Base-by-base conservation (phyloP, 2,329 filamentous ascomycete species). In the Macrophomina pseudophaseolina region DNA sequence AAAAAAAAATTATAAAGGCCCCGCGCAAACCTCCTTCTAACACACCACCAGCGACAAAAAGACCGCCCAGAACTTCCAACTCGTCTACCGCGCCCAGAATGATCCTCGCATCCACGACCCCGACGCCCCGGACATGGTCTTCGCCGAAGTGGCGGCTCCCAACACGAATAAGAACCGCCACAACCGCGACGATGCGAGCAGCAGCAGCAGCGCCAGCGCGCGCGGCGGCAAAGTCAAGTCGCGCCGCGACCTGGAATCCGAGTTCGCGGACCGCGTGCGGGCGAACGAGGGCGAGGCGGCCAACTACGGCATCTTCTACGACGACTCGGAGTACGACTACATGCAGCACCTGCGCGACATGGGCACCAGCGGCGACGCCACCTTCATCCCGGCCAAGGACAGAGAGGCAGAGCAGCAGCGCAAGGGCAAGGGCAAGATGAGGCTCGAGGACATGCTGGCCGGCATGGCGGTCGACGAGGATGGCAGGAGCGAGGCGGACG, bases 281-380 rank as follows among this genome's bases (percentile, higher is more conserved):
- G 86, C 88, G 66, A 98, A 99, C 78, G 95, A 99, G 80, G 96
- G 96, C 73, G 94, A 99, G 81, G 95, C 96, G 8, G 95, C 96
- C 71, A 92, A 91, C 77, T 88, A 97, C 80, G 95, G 95, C 70
- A 88, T 99, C 70, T 99, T 91, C 84, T 99, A 86, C 79, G 96
- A 99, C 80, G 95, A 99, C 80, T 91, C 92, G 70, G 87, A 92
- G 75, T 99, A 99, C 80, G 95, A 99, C 80, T 99, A 99, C 82
- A 99, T 99, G 95, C 95, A 99, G 80, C 95, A 99, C 80, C 83
- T 99, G 85, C 91, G 93, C 65, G 95, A 98, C 73, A 82, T 99
- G 51, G 92, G 83, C 3, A 75, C 75, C 2, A 80, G 86, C 5
- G 80, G 78, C 5, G 91, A 91, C 35, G 88, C 90, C 35, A 89